Evolutionary conservation across 768 basidiomycete species (phyloP).

Genomic region (Mrakia frigida): DNA sequence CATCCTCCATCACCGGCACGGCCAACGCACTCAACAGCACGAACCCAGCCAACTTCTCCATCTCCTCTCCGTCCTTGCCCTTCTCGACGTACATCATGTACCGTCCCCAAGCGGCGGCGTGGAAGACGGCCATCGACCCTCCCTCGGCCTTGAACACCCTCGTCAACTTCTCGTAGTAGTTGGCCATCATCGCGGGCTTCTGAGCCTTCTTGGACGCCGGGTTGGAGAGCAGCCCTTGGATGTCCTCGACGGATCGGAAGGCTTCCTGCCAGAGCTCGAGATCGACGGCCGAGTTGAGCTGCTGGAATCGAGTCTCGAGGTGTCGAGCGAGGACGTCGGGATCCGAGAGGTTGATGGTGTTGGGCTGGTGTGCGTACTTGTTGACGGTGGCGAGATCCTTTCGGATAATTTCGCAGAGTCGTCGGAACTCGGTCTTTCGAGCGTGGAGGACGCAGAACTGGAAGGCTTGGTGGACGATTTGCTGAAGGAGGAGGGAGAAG

Average conservation of each 20-base stretch:
- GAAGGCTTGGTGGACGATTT: constrained; percentile 95
- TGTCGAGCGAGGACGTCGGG: constrained; percentile 90
- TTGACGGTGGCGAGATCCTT: constrained; percentile 90
- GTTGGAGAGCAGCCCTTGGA: constrained; percentile 83
- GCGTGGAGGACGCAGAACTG: constrained; percentile 89
- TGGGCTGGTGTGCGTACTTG: constrained; percentile 88
- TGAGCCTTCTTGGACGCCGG: constrained; percentile 74
- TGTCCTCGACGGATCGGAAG: constrained; percentile 96
- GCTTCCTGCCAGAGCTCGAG: constrained; percentile 99
- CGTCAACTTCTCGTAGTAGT: constrained; percentile 96
- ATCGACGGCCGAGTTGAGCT: constrained; percentile 93
- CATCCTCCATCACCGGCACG: constrained; percentile 65
- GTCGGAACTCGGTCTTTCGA: constrained; percentile 94
- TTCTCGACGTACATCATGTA: constrained; percentile 58
- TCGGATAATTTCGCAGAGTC: constrained; percentile 91
- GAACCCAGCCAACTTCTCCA: constrained; percentile 80
- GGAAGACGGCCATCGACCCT: constrained; percentile 59
- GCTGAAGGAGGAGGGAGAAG: constrained; percentile 48
- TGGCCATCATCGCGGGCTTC: constrained; percentile 93
- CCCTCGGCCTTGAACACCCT: constrained; percentile 81
- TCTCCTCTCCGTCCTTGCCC: constrained; percentile 60
- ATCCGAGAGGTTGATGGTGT: constrained; percentile 92
- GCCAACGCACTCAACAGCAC: constrained; percentile 89
- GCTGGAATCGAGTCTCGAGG: constrained; percentile 93
- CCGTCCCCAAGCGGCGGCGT: constrained; percentile 90